Conservation (phyloP, 2,329 filamentous ascomycete species). For the Cryphonectria nitschkei region DNA sequence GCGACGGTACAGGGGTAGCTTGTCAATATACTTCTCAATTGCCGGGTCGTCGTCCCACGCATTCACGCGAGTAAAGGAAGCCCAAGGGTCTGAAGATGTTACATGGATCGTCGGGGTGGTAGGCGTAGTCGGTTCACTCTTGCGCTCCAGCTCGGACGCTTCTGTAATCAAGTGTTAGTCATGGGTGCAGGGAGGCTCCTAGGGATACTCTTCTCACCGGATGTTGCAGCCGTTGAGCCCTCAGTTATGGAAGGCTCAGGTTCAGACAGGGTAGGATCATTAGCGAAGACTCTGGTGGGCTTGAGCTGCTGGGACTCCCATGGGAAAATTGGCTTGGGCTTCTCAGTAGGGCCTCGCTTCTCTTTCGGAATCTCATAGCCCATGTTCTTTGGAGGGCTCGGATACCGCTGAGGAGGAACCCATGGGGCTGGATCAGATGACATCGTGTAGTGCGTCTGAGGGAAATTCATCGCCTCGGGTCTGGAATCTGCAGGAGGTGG, state of each 20-base stretch:
- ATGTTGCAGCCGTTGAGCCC: constrained; percentile 34
- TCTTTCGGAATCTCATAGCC: constrained; percentile 80
- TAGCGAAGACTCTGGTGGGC: constrained; percentile 67
- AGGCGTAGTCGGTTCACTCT: constrained; percentile 51
- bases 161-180: constrained; percentile 42
- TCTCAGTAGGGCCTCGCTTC: constrained; percentile 58
- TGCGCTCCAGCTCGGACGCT: constrained; percentile 41
- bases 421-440: constrained; percentile 76
- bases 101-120: constrained; percentile 52
- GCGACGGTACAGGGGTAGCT: constrained; percentile 65
- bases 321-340: constrained; percentile 77
- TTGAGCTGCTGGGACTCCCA: constrained; percentile 77
- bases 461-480: constrained; percentile 86
- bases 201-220: constrained; percentile 34
- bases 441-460: constrained; percentile 79
- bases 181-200: constrained; percentile 22
- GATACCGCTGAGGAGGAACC: constrained; percentile 75
- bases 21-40: constrained; percentile 85
- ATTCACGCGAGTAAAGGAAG: constrained; percentile 74
- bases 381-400: constrained; percentile 84
- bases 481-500: constrained; percentile 67
- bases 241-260: constrained; percentile 36
- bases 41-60: constrained; percentile 92
- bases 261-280: constrained; percentile 45
- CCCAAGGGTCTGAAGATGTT: constrained; percentile 66